Evolutionary conservation across 169 alveolate species (phyloP).

Genomic region (Ichthyophthirius multifiliis): DNA sequence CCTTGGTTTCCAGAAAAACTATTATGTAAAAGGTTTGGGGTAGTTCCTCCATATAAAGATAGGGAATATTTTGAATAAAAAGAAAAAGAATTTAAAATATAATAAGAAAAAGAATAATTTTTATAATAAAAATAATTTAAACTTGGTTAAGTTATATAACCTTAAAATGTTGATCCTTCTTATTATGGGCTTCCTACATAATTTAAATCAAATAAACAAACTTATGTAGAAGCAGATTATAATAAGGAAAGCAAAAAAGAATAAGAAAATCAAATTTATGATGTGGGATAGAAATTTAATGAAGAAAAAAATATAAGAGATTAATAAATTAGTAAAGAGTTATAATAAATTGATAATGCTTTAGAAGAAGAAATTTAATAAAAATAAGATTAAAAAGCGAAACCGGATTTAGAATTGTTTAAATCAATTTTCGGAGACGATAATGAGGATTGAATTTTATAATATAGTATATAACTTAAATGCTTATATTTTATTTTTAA

Average conservation of each 20-base stretch:
- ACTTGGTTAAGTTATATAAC: background rate
- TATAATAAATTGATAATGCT: background rate
- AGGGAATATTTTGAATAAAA: background rate
- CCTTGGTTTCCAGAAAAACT: background rate
- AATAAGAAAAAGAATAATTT: background rate
- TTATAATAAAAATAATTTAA: background rate
- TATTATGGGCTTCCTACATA: background rate
- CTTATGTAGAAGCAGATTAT: background rate
- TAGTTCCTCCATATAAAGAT: background rate
- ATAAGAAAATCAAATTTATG: background rate
- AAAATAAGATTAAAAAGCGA: background rate
- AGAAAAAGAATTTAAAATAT: background rate
- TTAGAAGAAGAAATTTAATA: background rate
- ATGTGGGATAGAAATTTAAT: background rate
- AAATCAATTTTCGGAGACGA: constrained; percentile 2
- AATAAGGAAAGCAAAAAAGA: background rate
- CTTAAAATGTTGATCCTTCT: background rate
- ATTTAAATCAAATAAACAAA: background rate
- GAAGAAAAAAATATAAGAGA: background rate
- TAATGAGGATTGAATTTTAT: background rate
- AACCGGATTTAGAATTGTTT: background rate
- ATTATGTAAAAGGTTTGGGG: background rate
- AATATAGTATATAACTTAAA: no score
- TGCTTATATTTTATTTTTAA: no score
- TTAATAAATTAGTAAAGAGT: background rate